phyloP scores from a whole-genome alignment of 208 protist species.

The Wallacemonas rigidus region DNA sequence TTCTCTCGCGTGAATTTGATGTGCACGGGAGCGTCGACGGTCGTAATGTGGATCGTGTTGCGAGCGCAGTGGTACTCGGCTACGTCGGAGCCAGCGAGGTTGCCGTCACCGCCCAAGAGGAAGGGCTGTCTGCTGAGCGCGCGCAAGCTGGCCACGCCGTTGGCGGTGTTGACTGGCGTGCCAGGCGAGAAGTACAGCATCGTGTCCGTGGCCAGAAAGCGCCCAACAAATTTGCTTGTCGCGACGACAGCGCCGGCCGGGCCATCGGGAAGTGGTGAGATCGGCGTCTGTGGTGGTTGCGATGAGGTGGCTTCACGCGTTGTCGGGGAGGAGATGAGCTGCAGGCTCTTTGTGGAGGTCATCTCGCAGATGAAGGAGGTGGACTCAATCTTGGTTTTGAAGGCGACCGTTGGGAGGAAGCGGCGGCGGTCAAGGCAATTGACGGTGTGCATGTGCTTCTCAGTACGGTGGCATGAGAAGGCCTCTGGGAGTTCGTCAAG shows the following conservation, averaged over 20 bases:
- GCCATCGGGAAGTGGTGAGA: background rate
- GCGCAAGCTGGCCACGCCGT: conserved; percentile 17
- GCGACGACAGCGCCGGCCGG: conserved; percentile 9
- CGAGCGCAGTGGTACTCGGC: conserved; percentile 47
- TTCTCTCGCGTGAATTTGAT: conserved; percentile 35
- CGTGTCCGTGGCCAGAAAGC: conserved; percentile 51
- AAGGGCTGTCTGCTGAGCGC: conserved; percentile 42
- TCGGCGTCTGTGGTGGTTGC: background rate
- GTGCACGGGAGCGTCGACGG: conserved; percentile 66
- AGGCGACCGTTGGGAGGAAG: conserved; percentile 80
- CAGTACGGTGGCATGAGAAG: conserved; percentile 45
- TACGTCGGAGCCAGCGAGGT: conserved; percentile 54
- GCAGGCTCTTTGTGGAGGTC: conserved; percentile 25
- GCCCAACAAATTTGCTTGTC: conserved; percentile 39
- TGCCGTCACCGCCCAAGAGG: conserved; percentile 72
- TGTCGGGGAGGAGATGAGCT: background rate
- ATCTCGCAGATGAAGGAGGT: conserved; percentile 58
- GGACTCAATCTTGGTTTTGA: conserved; percentile 67
- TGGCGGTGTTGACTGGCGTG: conserved; percentile 27
- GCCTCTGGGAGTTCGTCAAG: conserved; percentile 61
- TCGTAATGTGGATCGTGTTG: conserved; percentile 53
- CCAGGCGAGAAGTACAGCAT: conserved; percentile 77
- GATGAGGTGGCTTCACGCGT: background rate
- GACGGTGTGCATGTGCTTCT: conserved; percentile 45
- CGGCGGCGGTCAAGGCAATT: conserved; percentile 54